A percentile compares a stretch with the other conserved stretches of the same genome.
phyloP scores from a whole-genome alignment of 495 filamentous ascomycete species.

The Penicillium egyptiacum region DNA sequence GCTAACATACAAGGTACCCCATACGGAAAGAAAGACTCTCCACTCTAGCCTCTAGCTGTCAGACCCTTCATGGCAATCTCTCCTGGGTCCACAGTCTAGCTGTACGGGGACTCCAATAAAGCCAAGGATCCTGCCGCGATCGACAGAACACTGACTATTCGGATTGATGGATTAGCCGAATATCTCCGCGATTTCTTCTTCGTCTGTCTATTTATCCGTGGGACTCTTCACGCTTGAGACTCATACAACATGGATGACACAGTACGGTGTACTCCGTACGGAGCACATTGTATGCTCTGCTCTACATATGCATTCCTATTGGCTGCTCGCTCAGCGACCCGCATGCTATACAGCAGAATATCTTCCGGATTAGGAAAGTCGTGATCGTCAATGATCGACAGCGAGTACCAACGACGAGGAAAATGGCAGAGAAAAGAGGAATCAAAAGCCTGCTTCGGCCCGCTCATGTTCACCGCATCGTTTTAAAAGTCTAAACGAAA shows the following conservation, averaged over 20 bases:
- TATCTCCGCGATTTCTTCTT: not conserved
- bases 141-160: not conserved
- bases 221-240: not conserved
- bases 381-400: conserved; percentile 3
- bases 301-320: not conserved
- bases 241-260: not conserved
- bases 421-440: not conserved
- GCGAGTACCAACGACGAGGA: not conserved
- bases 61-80: conserved; percentile 4
- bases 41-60: conserved; percentile 4
- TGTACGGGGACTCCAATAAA: not conserved
- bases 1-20: not conserved
- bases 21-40: not conserved
- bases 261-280: not conserved
- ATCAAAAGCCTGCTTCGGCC: not conserved
- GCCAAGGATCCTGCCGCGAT: conserved; percentile 5
- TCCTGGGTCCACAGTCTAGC: conserved; percentile 3
- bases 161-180: not conserved
- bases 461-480: conserved; percentile 3
- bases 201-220: not conserved
- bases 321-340: not conserved
- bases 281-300: not conserved
- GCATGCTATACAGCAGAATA: not conserved
- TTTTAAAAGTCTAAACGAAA: not conserved
- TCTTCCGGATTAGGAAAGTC: not conserved